These are phyloP conservation scores for Moesziomyces antarcticus DNA, from an alignment of 1,284 basidiomycete species.

Conservation along the genomic window DNA sequence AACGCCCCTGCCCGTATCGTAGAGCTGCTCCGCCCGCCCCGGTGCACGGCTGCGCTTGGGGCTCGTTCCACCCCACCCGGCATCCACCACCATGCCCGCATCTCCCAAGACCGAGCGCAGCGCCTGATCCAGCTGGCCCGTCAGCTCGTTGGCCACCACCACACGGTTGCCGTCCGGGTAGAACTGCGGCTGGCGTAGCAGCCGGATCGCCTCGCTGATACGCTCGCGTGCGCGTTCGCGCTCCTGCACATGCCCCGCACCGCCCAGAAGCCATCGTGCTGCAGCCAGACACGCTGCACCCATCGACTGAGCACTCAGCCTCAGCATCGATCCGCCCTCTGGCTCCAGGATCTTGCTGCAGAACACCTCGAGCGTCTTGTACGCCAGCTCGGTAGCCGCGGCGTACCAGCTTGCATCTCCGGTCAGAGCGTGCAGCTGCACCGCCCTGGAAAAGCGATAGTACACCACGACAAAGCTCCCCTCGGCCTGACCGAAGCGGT, in stretches of 20 bases:
- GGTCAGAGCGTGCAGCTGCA: constrained; percentile 4
- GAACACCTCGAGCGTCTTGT: constrained; percentile 26
- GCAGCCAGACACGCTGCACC: constrained; percentile 17
- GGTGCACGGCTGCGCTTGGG: constrained; percentile 19
- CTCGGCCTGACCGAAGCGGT: constrained; percentile 28
- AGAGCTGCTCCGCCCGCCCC: background rate
- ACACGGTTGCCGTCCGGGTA: constrained; percentile 38
- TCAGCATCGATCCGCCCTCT: constrained; percentile 21
- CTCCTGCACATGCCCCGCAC: background rate
- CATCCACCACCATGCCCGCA: constrained; percentile 9
- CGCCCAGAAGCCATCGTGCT: constrained; percentile 19
- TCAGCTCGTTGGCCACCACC: constrained; percentile 16
- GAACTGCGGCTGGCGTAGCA: constrained; percentile 30
- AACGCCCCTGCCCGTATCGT: background rate
- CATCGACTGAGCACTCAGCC: constrained; percentile 38
- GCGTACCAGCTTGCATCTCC: constrained; percentile 10
- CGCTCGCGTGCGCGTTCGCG: constrained; percentile 9
- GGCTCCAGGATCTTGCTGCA: constrained; percentile 21
- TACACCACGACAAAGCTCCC: constrained; percentile 12
- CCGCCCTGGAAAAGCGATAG: constrained; percentile 20
- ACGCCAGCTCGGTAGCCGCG: constrained; percentile 17
- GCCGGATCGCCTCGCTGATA: constrained; percentile 16
- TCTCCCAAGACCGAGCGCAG: constrained; percentile 30
- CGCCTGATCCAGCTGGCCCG: constrained; percentile 26
- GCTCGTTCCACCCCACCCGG: background rate